A percentile compares a stretch with the other conserved stretches of the same genome.
phyloP scores from a whole-genome alignment of 2,329 filamentous ascomycete genomes.

The Fusarium hostae region DNA sequence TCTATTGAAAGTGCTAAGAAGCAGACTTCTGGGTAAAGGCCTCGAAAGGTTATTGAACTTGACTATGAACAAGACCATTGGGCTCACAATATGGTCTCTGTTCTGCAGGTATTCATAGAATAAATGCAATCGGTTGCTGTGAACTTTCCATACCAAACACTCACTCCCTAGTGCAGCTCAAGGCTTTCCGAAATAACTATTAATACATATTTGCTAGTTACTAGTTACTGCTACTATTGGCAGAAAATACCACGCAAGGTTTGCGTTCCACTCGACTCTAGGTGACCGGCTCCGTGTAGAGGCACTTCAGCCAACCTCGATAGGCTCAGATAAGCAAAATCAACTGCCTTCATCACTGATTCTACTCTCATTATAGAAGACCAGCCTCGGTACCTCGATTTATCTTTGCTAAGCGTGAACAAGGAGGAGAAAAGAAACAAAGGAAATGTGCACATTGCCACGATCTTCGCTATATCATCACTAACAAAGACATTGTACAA shows the following conservation, averaged over 20 bases:
- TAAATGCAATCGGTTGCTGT: not conserved
- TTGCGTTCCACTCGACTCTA: not conserved
- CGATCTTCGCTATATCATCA: not conserved
- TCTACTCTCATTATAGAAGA: fast-evolving
- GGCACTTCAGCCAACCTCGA: not conserved
- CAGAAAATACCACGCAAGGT: fast-evolving
- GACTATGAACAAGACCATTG: not conserved
- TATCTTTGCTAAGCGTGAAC: not conserved
- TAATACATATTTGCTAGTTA: fast-evolving
- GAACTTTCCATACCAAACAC: not conserved
- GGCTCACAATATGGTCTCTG: fast-evolving
- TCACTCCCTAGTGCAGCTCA: not conserved
- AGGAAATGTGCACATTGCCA: not conserved
- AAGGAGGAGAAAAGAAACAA: not conserved
- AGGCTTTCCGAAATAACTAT: not conserved
- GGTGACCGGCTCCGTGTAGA: not conserved
- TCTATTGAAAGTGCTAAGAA: not conserved
- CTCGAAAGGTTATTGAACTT: not conserved
- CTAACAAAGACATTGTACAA: not conserved
- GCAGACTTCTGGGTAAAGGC: not conserved
- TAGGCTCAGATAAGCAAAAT: fast-evolving
- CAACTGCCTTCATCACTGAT: not conserved
- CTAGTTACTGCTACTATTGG: not conserved
- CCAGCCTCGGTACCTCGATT: not conserved
- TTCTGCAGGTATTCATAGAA: not conserved